Evolutionary conservation across 805 yeast genomes (phyloP), one percentile per base, ranked within the genome.

Genomic region (Kuraishia piskuri): DNA sequence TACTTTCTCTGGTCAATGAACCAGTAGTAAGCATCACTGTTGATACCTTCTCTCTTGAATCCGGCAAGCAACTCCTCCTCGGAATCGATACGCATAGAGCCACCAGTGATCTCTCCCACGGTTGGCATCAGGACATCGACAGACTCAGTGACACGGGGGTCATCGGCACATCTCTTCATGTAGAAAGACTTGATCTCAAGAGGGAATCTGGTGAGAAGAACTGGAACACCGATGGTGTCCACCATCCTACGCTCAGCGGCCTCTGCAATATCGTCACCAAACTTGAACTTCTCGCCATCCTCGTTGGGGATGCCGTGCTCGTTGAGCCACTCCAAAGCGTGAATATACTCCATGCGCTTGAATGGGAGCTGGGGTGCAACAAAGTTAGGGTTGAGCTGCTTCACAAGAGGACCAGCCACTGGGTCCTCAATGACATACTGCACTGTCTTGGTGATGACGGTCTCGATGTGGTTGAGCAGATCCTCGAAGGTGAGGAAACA

Each of bases 181-280:
- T 94, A 94, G 80, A 94, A 94, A 5, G 98, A 90, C 73, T 94
- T 94, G 77, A 94, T 89, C 71, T 86, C 97, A 52, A 90, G 89
- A 52, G 99, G 99, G 92, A 94, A 94, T 65, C 91, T 81, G 54
- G 83, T 92, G 69, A 94, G 83, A 61, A 94, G 78, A 62, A 94
- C 91, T 59, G 99, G 99, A 59, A 80, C 87, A 66, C 91, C 91
- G 69, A 94, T 86, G 55, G 88, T 80, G 69, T 94, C 99, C 36
- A 96, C 90, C 99, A 94, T 94, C 72, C 86, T 88, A 70, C 99
- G 88, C 80, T 94, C 99, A 55, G 97, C 99, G 54, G 99, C 99
- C 76, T 94, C 99, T 56, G 98, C 97, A 59, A 94, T 94, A 70
- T 94, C 99, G 68, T 94, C 99, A 70, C 99, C 99, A 62, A 94